A percentile compares a stretch with the other conserved stretches of the same genome.
These are phyloP conservation scores for Lithohypha guttulata DNA, from an alignment of 2,329 filamentous ascomycete genomes.

Conservation along the genomic window DNA sequence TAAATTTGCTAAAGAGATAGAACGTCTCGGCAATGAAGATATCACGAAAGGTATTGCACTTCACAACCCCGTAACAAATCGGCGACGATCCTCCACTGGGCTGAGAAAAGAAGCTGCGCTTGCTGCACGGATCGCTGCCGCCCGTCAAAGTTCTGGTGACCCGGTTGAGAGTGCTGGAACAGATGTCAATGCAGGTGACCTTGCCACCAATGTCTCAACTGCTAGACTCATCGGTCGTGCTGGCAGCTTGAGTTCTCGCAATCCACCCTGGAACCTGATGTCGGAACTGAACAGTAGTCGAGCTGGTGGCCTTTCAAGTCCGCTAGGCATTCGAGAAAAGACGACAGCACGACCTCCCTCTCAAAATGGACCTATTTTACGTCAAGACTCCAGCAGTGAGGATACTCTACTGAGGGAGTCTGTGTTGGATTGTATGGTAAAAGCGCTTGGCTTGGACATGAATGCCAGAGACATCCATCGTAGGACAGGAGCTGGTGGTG, in stretches of 20 bases:
- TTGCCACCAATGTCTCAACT: conserved; percentile 28
- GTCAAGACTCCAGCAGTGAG: conserved; percentile 75
- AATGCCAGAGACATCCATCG: conserved; percentile 27
- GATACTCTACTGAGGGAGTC: conserved; percentile 81
- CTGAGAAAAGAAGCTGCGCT: conserved; percentile 70
- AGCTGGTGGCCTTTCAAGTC: conserved; percentile 23
- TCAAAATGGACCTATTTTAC: conserved; percentile 41
- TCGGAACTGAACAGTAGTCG: background rate
- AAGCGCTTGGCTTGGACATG: conserved; percentile 69
- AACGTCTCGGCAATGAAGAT: conserved; percentile 70
- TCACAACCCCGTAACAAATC: conserved; percentile 64
- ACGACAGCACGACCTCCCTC: conserved; percentile 28
- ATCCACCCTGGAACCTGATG: conserved; percentile 1
- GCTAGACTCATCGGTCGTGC: conserved; percentile 1
- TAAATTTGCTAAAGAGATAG: conserved; percentile 77
- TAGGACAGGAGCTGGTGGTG: conserved; percentile 43
- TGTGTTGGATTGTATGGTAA: conserved; percentile 91
- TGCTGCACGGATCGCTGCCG: conserved; percentile 49
- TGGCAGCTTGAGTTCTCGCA: conserved; percentile 6
- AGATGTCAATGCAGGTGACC: conserved; percentile 61
- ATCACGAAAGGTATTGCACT: conserved; percentile 86
- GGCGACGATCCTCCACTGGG: conserved; percentile 61
- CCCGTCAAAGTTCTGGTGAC: conserved; percentile 19
- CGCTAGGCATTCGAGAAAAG: conserved; percentile 35
- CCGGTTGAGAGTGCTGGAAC: conserved; percentile 22